Evolutionary conservation across 305 asterid genomes (phyloP).

Genomic region (Solanum hybrid): DNA sequence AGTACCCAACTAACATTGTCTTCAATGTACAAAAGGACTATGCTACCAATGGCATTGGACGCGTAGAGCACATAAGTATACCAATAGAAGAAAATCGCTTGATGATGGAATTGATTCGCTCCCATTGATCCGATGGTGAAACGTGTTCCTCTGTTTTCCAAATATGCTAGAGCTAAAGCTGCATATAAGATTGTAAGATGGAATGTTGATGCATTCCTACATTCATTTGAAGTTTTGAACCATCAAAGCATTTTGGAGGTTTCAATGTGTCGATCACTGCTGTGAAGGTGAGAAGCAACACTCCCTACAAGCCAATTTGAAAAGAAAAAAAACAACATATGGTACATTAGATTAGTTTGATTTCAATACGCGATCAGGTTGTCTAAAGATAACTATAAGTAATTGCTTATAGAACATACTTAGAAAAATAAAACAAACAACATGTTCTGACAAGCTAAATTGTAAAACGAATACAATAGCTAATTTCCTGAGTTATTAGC

Average conservation of each 20-base stretch:
- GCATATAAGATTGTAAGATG: conserved; percentile 39
- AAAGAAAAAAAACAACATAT: background rate
- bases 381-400: background rate
- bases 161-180: conserved; percentile 32
- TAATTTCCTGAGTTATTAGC: background rate
- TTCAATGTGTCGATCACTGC: conserved; percentile 32
- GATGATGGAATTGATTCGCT: conserved; percentile 53
- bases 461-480: no score
- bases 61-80: conserved; percentile 47
- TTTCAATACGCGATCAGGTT: background rate
- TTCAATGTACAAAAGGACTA: conserved; percentile 44
- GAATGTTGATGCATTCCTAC: conserved; percentile 30
- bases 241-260: conserved; percentile 36
- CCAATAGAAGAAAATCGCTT: conserved; percentile 53
- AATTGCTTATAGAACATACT: background rate
- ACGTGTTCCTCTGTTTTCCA: conserved; percentile 59
- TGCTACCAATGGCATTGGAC: conserved; percentile 38
- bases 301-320: conserved; percentile 30
- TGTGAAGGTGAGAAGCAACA: conserved; percentile 33
- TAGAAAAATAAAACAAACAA: background rate
- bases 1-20: conserved; percentile 53
- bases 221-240: conserved; percentile 15
- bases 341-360: background rate
- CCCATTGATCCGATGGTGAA: conserved; percentile 69
- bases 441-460: background rate